Evolutionary conservation across 371 early-diverging fungal species (phyloP).

Genomic region (Synchytrium microbalum): DNA sequence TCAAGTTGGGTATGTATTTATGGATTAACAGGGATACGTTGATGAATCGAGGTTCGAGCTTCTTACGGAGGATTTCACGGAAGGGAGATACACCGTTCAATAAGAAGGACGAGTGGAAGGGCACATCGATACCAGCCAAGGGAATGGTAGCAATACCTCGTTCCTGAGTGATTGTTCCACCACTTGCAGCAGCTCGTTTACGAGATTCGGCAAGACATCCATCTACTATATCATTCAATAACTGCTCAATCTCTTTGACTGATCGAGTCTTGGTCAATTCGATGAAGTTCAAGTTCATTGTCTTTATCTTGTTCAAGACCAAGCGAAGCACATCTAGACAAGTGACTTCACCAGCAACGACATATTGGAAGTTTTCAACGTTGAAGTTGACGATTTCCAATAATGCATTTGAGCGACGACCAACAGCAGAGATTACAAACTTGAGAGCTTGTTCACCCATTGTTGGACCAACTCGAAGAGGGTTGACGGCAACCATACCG

Average conservation of each 20-base stretch:
- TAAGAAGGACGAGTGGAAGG: conserved; percentile 94
- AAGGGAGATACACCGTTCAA: conserved; percentile 84
- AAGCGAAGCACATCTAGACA: conserved; percentile 71
- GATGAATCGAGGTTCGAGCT: conserved; percentile 69
- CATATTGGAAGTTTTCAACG: conserved; percentile 94
- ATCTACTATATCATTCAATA: conserved; percentile 63
- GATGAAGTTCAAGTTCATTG: conserved; percentile 68
- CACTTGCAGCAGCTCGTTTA: conserved; percentile 47
- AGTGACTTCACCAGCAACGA: conserved; percentile 82
- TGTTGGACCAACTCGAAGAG: conserved; percentile 76
- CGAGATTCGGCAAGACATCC: conserved; percentile 59
- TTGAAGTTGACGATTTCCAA: conserved; percentile 96
- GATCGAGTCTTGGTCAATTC: conserved; percentile 81
- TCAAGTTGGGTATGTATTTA: conserved; percentile 94
- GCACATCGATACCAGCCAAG: conserved; percentile 88
- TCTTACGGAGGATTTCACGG: conserved; percentile 78
- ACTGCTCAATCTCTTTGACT: conserved; percentile 75
- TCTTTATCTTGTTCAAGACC: conserved; percentile 70
- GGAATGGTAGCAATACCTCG: conserved; percentile 92
- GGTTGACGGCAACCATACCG: conserved; percentile 94
- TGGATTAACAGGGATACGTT: conserved; percentile 65
- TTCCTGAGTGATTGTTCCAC: conserved; percentile 63
- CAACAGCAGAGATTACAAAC: conserved; percentile 75
- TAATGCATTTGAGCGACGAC: conserved; percentile 64
- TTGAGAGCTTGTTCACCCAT: conserved; percentile 80